Base-by-base conservation (phyloP, 768 basidiomycete genomes). In the Lactifluus pinguis region DNA sequence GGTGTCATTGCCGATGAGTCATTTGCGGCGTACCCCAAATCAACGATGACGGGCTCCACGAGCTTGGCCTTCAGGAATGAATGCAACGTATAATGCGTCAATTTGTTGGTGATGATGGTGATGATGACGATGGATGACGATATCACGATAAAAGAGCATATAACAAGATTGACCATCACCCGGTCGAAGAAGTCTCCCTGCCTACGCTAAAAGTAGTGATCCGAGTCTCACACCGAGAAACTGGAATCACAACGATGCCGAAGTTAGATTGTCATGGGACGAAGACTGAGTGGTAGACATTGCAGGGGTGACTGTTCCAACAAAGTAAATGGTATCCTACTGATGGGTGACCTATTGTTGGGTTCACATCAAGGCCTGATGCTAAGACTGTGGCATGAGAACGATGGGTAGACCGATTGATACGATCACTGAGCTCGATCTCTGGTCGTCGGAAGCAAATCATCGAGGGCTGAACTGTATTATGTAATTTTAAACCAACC, bases 401-500 rank as follows among this genome's bases (percentile, higher is more conserved):
- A 39, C 11, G 32, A 34, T 9, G 32, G 32, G 3, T 1, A 6
- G 9, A 5, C 32, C 9, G 32, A 21, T n/a, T 13, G 44, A 45
- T 45, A 45, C 6, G 19, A 45, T 45, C 44, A n/a, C 14, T 17
- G 15, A 17, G 6, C 32, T 34, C 32, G 32, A 34, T 34, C 32
- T 34, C 32, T 34, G 2, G 32, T 9, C 32, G 30, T 29, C 53
- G 59, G 53, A 55, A 60, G 53, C 36, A 56, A 49, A 53, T 58
- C 39, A 19, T 17, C 6, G 50, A 58, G 25, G 25, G 25, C 44
- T 59, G 47, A 15, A 50, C 4, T 15, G 41, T 45, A 49, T 62
- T 62, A 62, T 21, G n/a, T 62, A 57, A 62, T 48, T 21, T 42
- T 29, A 36, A 57, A 60, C 32, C 49, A 36, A 63, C 51, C 14